Percentiles rank a stretch among this genome's conserved stretches.
These are phyloP conservation scores for Termitomyces eurrhizus DNA, from an alignment of 768 basidiomycete species.

Conservation along the genomic window DNA sequence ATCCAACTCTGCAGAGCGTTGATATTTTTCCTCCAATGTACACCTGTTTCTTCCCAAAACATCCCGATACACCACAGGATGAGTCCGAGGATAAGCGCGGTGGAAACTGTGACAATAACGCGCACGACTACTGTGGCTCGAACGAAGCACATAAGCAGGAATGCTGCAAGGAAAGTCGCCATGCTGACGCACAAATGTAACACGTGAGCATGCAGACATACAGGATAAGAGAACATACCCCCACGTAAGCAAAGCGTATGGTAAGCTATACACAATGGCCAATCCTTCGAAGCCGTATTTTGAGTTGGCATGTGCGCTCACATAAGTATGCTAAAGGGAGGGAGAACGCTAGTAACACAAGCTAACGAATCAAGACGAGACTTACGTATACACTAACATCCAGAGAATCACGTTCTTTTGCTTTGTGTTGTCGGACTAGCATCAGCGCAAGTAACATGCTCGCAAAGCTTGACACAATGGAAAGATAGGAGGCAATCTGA, in stretches of 20 bases:
- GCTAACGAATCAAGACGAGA: not conserved
- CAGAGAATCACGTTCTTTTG: constrained; percentile 25
- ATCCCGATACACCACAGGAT: constrained; percentile 1
- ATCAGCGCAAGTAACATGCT: constrained; percentile 40
- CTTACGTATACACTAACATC: constrained; percentile 4
- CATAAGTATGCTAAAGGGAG: not conserved
- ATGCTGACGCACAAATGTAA: not conserved
- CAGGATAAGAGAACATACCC: not conserved
- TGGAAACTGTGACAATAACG: not conserved
- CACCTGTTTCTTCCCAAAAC: constrained; percentile 1
- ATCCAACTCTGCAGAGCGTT: not conserved
- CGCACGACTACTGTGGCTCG: not conserved
- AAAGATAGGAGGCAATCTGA: constrained; percentile 41
- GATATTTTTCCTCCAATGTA: not conserved
- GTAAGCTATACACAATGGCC: constrained; percentile 9
- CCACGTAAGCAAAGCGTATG: constrained; percentile 9
- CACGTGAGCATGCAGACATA: not conserved
- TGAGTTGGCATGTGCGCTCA: constrained; percentile 2
- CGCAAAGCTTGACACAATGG: constrained; percentile 37
- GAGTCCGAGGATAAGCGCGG: not conserved
- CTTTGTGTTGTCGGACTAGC: constrained; percentile 40
- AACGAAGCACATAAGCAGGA: constrained; percentile 4
- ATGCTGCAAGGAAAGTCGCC: constrained; percentile 2
- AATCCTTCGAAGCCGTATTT: constrained; percentile 3
- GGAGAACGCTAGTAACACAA: not conserved